phyloP scores from a whole-genome alignment of 2,329 filamentous ascomycete genomes.

The Phaeosphaeriaceae sp. region DNA sequence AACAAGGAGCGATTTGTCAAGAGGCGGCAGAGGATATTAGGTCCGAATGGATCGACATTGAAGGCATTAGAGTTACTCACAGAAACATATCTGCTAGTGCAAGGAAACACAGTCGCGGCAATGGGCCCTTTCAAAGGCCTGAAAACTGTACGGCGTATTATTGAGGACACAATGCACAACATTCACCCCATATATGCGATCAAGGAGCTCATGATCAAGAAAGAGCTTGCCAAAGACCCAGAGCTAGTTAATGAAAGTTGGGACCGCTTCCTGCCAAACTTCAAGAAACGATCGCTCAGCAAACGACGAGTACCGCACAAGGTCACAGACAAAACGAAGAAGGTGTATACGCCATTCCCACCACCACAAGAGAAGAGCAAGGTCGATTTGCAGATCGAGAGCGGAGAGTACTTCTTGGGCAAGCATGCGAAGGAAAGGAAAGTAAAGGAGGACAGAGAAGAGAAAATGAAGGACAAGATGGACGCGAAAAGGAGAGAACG shows the following conservation, averaged over 20 bases:
- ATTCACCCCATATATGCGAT: slow-evolving; percentile 91
- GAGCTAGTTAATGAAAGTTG: slow-evolving; percentile 86
- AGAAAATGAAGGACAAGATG: slow-evolving; percentile 86
- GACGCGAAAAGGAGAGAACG: slow-evolving; percentile 86
- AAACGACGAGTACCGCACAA: slow-evolving; percentile 82
- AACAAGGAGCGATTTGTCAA: slow-evolving; percentile 98
- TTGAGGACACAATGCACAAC: slow-evolving; percentile 97
- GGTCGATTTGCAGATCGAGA: slow-evolving; percentile 96
- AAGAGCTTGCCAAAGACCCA: slow-evolving; percentile 88
- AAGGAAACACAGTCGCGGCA: slow-evolving; percentile 90
- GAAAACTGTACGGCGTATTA: slow-evolving; percentile 83
- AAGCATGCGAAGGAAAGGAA: slow-evolving; percentile 91
- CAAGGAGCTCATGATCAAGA: slow-evolving; percentile 94
- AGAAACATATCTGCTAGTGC: slow-evolving; percentile 85
- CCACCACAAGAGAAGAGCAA: slow-evolving; percentile 98
- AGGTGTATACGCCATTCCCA: slow-evolving; percentile 95
- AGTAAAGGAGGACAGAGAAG: slow-evolving; percentile 77
- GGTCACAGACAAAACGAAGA: slow-evolving; percentile 92
- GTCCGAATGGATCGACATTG: slow-evolving; percentile 87
- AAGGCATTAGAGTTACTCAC: slow-evolving; percentile 95
- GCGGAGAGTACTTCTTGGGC: slow-evolving; percentile 92
- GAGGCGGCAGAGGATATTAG: slow-evolving; percentile 87
- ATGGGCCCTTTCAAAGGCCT: slow-evolving; percentile 94
- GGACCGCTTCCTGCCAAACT: slow-evolving; percentile 95
- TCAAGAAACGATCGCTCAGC: slow-evolving; percentile 90